Conservation (phyloP, 2,329 filamentous ascomycete genomes). For the Exophiala spinifera region DNA sequence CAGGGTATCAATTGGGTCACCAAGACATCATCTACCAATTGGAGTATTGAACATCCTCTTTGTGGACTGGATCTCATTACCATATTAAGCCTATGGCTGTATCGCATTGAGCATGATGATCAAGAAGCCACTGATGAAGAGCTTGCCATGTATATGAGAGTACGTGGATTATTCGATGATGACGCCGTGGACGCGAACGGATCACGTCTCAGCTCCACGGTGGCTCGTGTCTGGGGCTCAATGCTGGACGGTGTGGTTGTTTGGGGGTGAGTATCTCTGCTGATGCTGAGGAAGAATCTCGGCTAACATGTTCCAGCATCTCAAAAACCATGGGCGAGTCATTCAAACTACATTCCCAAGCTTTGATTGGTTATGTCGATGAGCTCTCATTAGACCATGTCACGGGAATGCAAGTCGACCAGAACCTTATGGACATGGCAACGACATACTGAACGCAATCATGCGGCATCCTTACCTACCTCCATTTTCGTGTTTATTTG, state of each 20-base stretch:
- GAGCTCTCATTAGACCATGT: slow-evolving; percentile 53
- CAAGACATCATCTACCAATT: slow-evolving; percentile 95
- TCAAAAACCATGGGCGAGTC: slow-evolving; percentile 92
- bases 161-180: slow-evolving; percentile 65
- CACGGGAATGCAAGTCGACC: slow-evolving; percentile 28
- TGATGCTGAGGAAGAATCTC: slow-evolving; percentile 29
- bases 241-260: slow-evolving; percentile 99
- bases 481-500: slow-evolving; percentile 13
- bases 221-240: slow-evolving; percentile 91
- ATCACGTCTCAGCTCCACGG: slow-evolving; percentile 86
- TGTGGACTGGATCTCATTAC: slow-evolving; percentile 97
- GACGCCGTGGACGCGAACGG: slow-evolving; percentile 80
- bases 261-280: slow-evolving; percentile 77
- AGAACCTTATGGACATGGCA: slow-evolving; percentile 26
- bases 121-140: slow-evolving; percentile 84
- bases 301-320: slow-evolving; percentile 47
- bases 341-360: slow-evolving; percentile 94
- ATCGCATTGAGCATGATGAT: slow-evolving; percentile 98
- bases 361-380: slow-evolving; percentile 90
- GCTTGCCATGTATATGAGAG: slow-evolving; percentile 73
- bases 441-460: slow-evolving; percentile 21
- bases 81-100: slow-evolving; percentile 95
- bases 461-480: slow-evolving; percentile 1
- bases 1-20: slow-evolving; percentile 97
- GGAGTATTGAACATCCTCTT: slow-evolving; percentile 96